These are phyloP conservation scores for Symbiodinium pilosum DNA, from an alignment of 73 alveolate species.

Conservation along the genomic window DNA sequence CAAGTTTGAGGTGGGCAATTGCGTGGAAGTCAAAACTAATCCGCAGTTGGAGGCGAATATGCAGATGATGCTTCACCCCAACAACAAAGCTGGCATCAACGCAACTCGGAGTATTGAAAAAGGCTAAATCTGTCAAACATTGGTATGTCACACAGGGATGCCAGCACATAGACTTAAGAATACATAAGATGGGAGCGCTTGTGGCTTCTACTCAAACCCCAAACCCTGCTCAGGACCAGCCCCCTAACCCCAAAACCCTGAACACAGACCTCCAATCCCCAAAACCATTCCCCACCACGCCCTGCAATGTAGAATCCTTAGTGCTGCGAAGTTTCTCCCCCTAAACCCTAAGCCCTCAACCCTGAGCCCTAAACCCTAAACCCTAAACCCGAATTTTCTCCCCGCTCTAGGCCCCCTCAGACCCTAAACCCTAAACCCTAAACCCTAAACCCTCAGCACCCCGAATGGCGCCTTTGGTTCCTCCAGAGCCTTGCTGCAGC, in stretches of 20 bases:
- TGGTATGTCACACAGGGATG: no score
- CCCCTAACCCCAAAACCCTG: background rate
- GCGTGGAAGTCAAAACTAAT: background rate
- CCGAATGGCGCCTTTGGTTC: background rate
- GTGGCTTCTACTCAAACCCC: no score
- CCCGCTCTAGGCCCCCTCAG: no score
- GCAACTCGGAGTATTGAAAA: background rate
- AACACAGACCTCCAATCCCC: background rate
- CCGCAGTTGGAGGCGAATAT: no score
- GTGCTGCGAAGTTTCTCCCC: background rate
- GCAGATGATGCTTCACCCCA: no score
- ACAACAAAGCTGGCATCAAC: no score
- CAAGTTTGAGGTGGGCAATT: background rate
- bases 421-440: no score
- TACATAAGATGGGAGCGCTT: no score
- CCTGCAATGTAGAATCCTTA: background rate
- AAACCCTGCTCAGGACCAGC: background rate
- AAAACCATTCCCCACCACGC: background rate
- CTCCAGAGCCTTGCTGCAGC: conserved; percentile 62
- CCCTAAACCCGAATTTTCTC: background rate
- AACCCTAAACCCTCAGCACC: no score
- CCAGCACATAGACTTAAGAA: no score
- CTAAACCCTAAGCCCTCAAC: background rate
- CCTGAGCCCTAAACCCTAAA: background rate
- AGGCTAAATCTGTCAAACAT: no score